phyloP scores from a whole-genome alignment of 257 asterid species.

The Solanum clarkiae region DNA sequence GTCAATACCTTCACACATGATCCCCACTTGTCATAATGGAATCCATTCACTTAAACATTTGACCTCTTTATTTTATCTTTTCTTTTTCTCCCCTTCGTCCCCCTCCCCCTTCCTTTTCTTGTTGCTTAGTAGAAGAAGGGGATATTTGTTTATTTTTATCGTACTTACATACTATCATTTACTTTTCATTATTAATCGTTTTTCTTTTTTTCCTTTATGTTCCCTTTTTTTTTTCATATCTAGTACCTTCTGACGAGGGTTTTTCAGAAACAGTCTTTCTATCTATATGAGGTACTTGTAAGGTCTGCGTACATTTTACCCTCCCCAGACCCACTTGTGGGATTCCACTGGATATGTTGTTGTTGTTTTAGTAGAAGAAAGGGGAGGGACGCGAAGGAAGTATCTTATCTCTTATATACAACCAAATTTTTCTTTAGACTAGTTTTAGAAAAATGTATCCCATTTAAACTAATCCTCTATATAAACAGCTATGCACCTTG shows the following conservation, averaged over 20 bases:
- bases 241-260: no score
- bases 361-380: no score
- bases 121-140: neutral
- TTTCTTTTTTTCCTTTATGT: no score
- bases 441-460: neutral
- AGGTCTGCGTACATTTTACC: no score
- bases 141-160: no score
- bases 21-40: neutral
- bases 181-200: no score
- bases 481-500: neutral
- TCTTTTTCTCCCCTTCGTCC: neutral
- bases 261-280: no score
- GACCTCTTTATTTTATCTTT: neutral
- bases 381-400: neutral
- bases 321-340: no score
- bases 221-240: no score
- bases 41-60: neutral
- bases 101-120: neutral
- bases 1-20: neutral
- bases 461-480: neutral
- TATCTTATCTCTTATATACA: neutral
- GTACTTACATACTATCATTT: no score
- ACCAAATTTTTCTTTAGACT: neutral
- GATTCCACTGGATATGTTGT: no score
- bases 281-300: no score